Base-by-base conservation (phyloP, 1,284 basidiomycete genomes). In the Malassezia cuniculi region DNA sequence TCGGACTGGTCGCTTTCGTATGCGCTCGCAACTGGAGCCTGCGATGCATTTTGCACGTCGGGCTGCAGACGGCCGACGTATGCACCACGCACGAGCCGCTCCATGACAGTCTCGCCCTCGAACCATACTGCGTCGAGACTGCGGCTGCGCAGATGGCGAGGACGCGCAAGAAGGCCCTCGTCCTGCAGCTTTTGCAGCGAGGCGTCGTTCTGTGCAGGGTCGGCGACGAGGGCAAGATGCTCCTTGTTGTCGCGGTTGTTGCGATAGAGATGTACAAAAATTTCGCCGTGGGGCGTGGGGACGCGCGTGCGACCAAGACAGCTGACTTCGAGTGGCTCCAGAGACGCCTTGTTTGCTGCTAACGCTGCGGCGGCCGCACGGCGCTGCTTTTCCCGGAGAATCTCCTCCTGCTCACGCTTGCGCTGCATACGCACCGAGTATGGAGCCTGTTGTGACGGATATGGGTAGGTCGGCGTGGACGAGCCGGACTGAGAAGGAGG, bases 281-380 rank as follows among this genome's bases (percentile, higher is more conserved):
- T 77, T 15, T 85, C 80, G 17, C 90, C 90, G 63, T 97, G 85
- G 0, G 86, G 85, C 0, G 93, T 97, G 15, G 93, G 93, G 55
- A 99, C 84, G 31, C 93, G 79, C 4, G 93, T 95, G 41, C 93
- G 81, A 3, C 87, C 93, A 78, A 93, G 85, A 69, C 93, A 99
- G 62, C 78, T 80, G 16, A 89, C 55, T 6, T 45, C 31, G 10
- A 66, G 46, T 19, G 52, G 43, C 2, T 55, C 52, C 36, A 57
- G 54, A 11, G 49, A 50, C 19, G 22, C 28, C 22, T 5, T 27
- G 16, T 36, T 19, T 15, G 15, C 21, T 5, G 22, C 33, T 15
- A 14, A 33, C 8, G 25, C 27, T 7, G 24, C 10, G 6, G 15
- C 33, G 31, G 18, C 14, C 16, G 32, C 43, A n/a, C 37, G 40